Evolutionary conservation across 768 basidiomycete species (phyloP).

Genomic region (Rhizopogon vulgaris): DNA sequence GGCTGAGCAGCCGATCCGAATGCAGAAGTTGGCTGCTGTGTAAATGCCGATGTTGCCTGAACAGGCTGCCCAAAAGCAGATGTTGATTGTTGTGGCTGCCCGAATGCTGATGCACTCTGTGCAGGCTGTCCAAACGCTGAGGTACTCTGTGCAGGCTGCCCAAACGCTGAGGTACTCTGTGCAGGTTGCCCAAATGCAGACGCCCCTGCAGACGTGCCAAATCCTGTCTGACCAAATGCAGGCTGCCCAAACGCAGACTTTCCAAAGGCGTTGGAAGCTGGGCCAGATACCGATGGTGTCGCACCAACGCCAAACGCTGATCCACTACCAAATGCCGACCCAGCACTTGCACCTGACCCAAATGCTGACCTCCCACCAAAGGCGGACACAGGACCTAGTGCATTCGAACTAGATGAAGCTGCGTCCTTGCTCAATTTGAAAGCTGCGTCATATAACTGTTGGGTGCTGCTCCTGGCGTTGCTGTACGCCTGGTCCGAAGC

Average conservation of each 20-base stretch:
- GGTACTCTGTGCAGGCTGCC: slow-evolving; percentile 24
- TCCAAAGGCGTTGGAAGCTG: slow-evolving; percentile 16
- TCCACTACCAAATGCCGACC: slow-evolving; percentile 34
- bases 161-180: slow-evolving; percentile 28
- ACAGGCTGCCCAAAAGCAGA: slow-evolving; percentile 29
- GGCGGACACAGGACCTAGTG: slow-evolving; percentile 12
- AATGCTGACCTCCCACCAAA: slow-evolving; percentile 20
- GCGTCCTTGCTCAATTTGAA: slow-evolving; percentile 32
- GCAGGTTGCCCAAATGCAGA: slow-evolving; percentile 25
- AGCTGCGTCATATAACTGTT: slow-evolving; percentile 49
- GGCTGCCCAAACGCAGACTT: slow-evolving; percentile 30
- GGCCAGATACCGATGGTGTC: slow-evolving; percentile 27
- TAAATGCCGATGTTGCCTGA: slow-evolving; percentile 27
- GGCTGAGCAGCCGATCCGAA: slow-evolving; percentile 27
- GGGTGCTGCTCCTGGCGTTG: slow-evolving; percentile 44
- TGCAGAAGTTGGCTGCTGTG: slow-evolving; percentile 21
- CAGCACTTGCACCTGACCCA: slow-evolving; percentile 5
- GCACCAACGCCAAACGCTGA: slow-evolving; percentile 33
- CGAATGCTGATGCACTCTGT: slow-evolving; percentile 30
- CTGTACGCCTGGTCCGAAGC: slow-evolving; percentile 44
- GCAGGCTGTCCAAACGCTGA: slow-evolving; percentile 34
- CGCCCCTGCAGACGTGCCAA: slow-evolving; percentile 13
- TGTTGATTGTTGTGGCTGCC: slow-evolving; percentile 22
- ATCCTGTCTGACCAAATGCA: slow-evolving; percentile 33
- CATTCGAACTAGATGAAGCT: slow-evolving; percentile 5